Evolutionary conservation across 2,329 filamentous ascomycete genomes (phyloP).

Genomic region (Blumeria graminis): DNA sequence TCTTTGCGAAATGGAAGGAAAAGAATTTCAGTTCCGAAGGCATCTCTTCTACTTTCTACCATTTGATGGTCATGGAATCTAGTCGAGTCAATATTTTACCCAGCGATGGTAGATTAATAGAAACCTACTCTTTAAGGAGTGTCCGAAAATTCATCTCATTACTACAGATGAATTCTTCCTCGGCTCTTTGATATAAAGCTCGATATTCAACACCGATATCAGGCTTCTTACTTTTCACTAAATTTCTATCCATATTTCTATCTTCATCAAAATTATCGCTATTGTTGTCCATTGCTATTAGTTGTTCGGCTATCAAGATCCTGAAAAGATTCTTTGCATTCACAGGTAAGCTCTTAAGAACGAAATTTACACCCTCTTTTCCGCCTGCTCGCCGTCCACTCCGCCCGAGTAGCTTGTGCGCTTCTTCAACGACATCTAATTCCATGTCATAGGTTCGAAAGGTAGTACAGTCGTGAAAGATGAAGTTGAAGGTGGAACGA

Average conservation of each 20-base stretch:
- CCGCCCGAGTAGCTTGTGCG: constrained; percentile 66
- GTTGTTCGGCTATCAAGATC: constrained; percentile 61
- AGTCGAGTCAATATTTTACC: neutral
- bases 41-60: constrained; percentile 72
- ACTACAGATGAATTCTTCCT: constrained; percentile 90
- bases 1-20: constrained; percentile 69
- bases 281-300: constrained; percentile 37
- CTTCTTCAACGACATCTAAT: constrained; percentile 67
- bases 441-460: constrained; percentile 53
- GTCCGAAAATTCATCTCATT: constrained; percentile 92
- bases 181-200: constrained; percentile 79
- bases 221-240: constrained; percentile 8
- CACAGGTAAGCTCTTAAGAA: constrained; percentile 71
- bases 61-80: constrained; percentile 95
- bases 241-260: constrained; percentile 12
- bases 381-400: constrained; percentile 61
- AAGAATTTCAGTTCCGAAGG: constrained; percentile 61
- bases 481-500: constrained; percentile 61
- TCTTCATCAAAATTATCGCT: constrained; percentile 19
- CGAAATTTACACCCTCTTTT: constrained; percentile 76
- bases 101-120: neutral
- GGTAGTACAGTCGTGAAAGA: constrained; percentile 87
- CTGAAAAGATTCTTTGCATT: constrained; percentile 77
- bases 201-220: constrained; percentile 62
- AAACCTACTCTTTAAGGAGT: constrained; percentile 60